Evolutionary conservation across 345 rosid species (phyloP).

Genomic region (Arabidopsis suecica): DNA sequence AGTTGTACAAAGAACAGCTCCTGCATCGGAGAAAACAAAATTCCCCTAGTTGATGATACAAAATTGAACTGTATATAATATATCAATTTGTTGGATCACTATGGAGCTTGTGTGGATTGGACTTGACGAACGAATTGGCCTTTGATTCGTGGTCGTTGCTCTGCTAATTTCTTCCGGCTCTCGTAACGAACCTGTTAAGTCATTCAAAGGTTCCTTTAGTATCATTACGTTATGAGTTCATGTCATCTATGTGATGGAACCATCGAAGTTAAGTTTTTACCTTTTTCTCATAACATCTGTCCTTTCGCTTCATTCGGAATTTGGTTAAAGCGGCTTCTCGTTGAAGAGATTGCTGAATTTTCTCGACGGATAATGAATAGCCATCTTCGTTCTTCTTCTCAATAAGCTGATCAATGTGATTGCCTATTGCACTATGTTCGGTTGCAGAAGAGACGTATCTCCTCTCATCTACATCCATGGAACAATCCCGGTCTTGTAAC

Average conservation of each 20-base stretch:
- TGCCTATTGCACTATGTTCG: constrained; percentile 69
- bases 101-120: constrained; percentile 37
- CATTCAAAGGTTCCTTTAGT: neutral
- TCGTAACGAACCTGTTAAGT: constrained; percentile 69
- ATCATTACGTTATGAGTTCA: neutral
- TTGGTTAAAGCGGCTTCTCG: constrained; percentile 90
- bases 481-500: constrained; percentile 50
- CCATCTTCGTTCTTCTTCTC: constrained; percentile 64
- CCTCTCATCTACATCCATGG: constrained; percentile 56
- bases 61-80: constrained; percentile 10
- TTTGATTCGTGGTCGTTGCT: constrained; percentile 66
- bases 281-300: constrained; percentile 94
- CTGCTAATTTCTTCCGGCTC: constrained; percentile 73
- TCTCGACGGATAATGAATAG: constrained; percentile 45
- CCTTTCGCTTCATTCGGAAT: constrained; percentile 94
- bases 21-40: constrained; percentile 15
- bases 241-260: neutral
- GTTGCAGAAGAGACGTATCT: constrained; percentile 58
- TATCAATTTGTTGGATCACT: constrained; percentile 29
- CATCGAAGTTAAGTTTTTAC: constrained; percentile 46
- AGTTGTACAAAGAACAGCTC: constrained; percentile 26
- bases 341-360: constrained; percentile 56
- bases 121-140: constrained; percentile 75
- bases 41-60: constrained; percentile 26
- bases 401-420: constrained; percentile 54